phyloP scores from a whole-genome alignment of 2,329 filamentous ascomycete genomes.

The Exserohilum turcica region DNA sequence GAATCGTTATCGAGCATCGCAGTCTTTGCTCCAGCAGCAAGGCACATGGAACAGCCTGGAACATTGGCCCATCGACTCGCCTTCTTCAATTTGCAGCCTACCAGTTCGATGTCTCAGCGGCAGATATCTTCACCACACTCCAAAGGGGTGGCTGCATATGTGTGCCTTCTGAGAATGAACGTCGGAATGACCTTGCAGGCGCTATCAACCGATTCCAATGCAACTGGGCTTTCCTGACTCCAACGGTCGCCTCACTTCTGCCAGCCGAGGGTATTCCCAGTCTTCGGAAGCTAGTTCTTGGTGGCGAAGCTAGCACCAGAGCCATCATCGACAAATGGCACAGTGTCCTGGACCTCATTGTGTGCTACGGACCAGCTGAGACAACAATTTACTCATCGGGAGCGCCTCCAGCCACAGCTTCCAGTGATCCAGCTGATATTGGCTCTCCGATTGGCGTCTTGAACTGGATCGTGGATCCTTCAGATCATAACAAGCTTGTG shows the following conservation, averaged over 20 bases:
- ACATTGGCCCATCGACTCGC: neutral
- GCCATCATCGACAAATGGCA: slow-evolving; percentile 1
- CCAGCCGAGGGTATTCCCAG: neutral
- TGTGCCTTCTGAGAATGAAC: neutral
- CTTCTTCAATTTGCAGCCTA: neutral
- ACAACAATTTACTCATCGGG: neutral
- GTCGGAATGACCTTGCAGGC: neutral
- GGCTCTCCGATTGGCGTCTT: neutral
- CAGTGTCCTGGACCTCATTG: slow-evolving; percentile 1
- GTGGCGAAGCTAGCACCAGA: neutral
- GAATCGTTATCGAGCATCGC: neutral
- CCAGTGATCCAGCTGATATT: neutral
- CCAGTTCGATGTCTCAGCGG: neutral
- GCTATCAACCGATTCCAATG: neutral
- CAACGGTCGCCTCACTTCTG: neutral
- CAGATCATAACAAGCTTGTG: slow-evolving; percentile 4
- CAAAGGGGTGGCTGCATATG: neutral
- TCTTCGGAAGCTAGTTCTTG: neutral
- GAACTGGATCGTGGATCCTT: neutral
- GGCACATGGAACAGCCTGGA: neutral
- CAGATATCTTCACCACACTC: neutral
- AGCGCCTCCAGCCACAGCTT: neutral
- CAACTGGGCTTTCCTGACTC: neutral
- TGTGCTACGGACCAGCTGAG: neutral
- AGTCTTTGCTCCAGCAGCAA: neutral